These are phyloP conservation scores for Mycena maculata DNA, from an alignment of 768 basidiomycete genomes.

Conservation along the genomic window DNA sequence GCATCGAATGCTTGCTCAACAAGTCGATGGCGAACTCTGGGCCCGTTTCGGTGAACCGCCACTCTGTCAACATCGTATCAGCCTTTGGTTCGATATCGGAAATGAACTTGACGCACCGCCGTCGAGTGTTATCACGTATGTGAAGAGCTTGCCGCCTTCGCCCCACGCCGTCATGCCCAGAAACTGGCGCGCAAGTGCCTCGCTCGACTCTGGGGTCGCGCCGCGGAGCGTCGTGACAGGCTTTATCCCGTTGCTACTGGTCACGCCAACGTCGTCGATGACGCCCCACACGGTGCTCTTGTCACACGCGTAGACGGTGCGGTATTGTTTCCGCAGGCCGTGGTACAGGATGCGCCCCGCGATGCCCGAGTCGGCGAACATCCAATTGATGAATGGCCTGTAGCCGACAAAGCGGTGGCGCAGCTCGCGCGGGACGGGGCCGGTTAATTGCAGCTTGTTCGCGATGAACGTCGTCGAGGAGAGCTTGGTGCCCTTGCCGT, in stretches of 20 bases:
- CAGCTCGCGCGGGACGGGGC: slow-evolving; percentile 54
- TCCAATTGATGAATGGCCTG: slow-evolving; percentile 52
- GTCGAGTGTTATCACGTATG: slow-evolving; percentile 58
- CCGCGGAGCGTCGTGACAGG: slow-evolving; percentile 10
- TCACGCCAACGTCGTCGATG: slow-evolving; percentile 32
- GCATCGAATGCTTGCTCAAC: slow-evolving; percentile 60
- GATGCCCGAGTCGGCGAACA: slow-evolving; percentile 53
- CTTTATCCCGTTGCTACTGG: slow-evolving; percentile 1
- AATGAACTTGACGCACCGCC: slow-evolving; percentile 34
- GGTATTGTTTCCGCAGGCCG: slow-evolving; percentile 54
- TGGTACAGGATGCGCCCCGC: slow-evolving; percentile 52
- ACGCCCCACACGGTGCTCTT: slow-evolving; percentile 50
- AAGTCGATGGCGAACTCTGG: slow-evolving; percentile 56
- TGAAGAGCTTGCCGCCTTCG: slow-evolving; percentile 54
- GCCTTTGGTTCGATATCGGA: background rate
- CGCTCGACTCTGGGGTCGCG: slow-evolving; percentile 22
- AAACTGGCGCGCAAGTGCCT: slow-evolving; percentile 50
- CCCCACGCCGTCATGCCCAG: slow-evolving; percentile 55
- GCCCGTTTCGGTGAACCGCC: slow-evolving; percentile 60
- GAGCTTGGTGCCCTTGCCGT: slow-evolving; percentile 29
- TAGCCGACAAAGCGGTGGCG: slow-evolving; percentile 52
- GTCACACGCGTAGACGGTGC: slow-evolving; percentile 52
- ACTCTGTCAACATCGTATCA: slow-evolving; percentile 33
- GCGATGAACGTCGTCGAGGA: slow-evolving; percentile 53
- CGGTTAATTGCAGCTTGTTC: slow-evolving; percentile 56